A percentile compares a stretch with the other conserved stretches of the same genome.
Conservation (phyloP, 331 rosid genomes). For the Phaseolus coccineus region DNA sequence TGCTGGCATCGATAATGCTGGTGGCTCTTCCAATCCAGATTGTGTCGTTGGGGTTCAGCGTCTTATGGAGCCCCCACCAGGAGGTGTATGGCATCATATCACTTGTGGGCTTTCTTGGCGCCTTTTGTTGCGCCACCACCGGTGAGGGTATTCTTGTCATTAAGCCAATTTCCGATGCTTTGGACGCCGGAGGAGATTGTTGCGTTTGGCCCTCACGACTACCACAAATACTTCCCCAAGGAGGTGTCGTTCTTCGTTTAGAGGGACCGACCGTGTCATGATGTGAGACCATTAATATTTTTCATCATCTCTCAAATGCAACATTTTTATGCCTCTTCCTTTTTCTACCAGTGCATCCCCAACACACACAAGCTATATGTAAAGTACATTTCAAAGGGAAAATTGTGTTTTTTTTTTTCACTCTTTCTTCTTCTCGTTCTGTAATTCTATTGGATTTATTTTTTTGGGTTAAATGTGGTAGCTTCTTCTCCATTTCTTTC, state of each 20-base stretch:
- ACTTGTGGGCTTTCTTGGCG: slow-evolving; percentile 56
- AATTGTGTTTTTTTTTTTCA: not conserved
- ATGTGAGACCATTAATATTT: not conserved
- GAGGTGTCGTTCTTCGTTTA: not conserved
- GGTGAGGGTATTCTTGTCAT: slow-evolving; percentile 89
- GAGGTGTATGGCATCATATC: slow-evolving; percentile 40
- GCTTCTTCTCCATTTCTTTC: too few relatives aligned
- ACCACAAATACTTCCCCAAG: not conserved
- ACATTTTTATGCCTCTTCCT: not conserved
- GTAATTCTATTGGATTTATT: not conserved
- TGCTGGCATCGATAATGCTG: slow-evolving; percentile 48
- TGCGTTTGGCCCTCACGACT: slow-evolving; percentile 2
- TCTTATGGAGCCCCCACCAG: slow-evolving; percentile 56
- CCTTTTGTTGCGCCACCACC: slow-evolving; percentile 56
- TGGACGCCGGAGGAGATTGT: slow-evolving; percentile 61
- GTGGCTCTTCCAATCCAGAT: slow-evolving; percentile 65
- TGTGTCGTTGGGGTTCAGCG: slow-evolving; percentile 45
- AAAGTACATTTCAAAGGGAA: not conserved
- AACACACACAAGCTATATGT: not conserved
- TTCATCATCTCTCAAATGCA: not conserved
- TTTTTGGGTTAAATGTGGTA: not conserved
- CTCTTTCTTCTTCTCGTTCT: not conserved
- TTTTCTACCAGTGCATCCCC: not conserved
- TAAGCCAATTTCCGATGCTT: slow-evolving; percentile 70
- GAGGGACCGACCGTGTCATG: not conserved